Evolutionary conservation across 2,329 filamentous ascomycete species (phyloP).

Genomic region (Xylaria sp.): DNA sequence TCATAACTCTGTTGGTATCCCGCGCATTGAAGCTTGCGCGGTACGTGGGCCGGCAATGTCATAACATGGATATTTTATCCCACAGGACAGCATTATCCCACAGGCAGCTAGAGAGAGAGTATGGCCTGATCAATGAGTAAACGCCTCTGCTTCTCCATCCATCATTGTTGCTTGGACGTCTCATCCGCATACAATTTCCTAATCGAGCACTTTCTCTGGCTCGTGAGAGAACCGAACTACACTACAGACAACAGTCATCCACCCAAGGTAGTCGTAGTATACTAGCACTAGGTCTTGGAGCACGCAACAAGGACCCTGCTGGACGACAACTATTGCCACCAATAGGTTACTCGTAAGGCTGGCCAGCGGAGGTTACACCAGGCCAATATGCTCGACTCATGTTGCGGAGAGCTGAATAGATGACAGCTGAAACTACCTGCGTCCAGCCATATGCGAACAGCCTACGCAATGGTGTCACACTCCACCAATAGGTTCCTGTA

Average conservation of each 20-base stretch:
- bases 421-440: constrained; percentile 23
- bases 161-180: constrained; percentile 11
- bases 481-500: not conserved
- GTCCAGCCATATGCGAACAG: constrained; percentile 4
- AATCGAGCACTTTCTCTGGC: constrained; percentile 13
- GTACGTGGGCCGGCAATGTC: constrained; percentile 20
- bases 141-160: not conserved
- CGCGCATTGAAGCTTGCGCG: constrained; percentile 21
- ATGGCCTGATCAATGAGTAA: constrained; percentile 10
- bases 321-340: not conserved
- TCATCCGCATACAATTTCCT: constrained; percentile 28
- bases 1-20: constrained; percentile 12
- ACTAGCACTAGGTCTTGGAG: not conserved
- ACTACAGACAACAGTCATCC: constrained; percentile 17
- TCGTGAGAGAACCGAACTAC: not conserved
- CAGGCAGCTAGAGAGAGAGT: not conserved
- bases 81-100: not conserved
- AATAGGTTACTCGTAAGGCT: not conserved
- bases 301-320: not conserved
- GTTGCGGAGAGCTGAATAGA: constrained; percentile 22
- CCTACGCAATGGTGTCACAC: constrained; percentile 13
- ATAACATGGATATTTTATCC: constrained; percentile 13
- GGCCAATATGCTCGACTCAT: constrained; percentile 2
- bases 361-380: constrained; percentile 2
- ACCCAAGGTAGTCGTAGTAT: not conserved